A percentile compares a stretch with the other conserved stretches of the same genome.
Conservation (phyloP, 2,329 filamentous ascomycete species). For the Curvularia spicifera region DNA sequence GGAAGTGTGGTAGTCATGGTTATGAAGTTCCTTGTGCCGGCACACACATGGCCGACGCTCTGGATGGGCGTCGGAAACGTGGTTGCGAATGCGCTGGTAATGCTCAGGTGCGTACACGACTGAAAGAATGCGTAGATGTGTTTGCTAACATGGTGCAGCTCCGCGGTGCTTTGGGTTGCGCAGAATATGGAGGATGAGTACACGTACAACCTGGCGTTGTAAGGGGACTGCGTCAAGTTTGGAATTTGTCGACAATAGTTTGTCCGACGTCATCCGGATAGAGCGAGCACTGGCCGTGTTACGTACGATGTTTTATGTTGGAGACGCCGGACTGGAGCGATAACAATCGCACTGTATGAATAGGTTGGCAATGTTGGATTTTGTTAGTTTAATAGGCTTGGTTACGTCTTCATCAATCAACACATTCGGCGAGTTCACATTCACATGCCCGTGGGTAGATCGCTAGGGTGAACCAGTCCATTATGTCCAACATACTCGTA, state of each 20-base stretch:
- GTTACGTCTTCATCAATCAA: not conserved
- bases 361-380: conserved; percentile 1
- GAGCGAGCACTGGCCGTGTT: not conserved
- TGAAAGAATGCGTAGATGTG: not conserved
- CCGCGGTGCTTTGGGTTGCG: conserved; percentile 70
- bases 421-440: not conserved
- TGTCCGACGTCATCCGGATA: not conserved
- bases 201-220: conserved; percentile 70
- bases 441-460: not conserved
- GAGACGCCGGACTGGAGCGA: not conserved
- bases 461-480: conserved; percentile 8
- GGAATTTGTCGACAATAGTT: not conserved
- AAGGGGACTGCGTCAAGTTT: not conserved
- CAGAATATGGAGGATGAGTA: conserved; percentile 78
- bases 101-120: conserved; percentile 64
- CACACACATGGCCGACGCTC: conserved; percentile 65
- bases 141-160: conserved; percentile 53
- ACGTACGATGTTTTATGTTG: not conserved
- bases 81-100: conserved; percentile 68
- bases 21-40: conserved; percentile 69
- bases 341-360: conserved; percentile 12
- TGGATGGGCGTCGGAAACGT: conserved; percentile 74
- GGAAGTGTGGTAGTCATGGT: conserved; percentile 72
- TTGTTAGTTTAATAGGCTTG: not conserved
- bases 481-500: conserved; percentile 29